Evolutionary conservation across 352 stramenopile genomes (phyloP).

Genomic region (Globisporangium apiculatum): DNA sequence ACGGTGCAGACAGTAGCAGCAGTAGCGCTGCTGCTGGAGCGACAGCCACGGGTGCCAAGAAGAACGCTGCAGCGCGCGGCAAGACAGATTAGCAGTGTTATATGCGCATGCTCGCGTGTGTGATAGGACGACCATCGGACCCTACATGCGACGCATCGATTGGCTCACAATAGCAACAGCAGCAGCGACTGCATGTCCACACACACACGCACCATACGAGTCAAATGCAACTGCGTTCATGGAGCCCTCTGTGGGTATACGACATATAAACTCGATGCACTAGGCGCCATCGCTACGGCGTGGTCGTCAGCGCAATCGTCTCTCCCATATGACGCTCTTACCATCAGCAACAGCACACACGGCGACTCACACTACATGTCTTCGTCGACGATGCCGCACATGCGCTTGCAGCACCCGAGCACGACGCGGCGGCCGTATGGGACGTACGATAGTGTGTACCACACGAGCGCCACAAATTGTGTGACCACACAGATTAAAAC

Average conservation of each 20-base stretch:
- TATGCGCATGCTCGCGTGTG: neutral
- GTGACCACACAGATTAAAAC: constrained; percentile 69
- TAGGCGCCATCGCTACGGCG: too few species aligned
- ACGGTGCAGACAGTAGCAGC: constrained; percentile 9
- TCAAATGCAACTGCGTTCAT: too few species aligned
- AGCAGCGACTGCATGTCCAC: too few species aligned
- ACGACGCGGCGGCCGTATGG: constrained; percentile 77
- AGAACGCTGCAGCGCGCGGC: constrained; percentile 16
- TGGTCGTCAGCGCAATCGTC: too few species aligned
- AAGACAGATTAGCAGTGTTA: constrained; percentile 46
- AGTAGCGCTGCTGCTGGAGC: neutral
- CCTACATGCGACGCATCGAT: too few species aligned
- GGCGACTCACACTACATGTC: constrained; percentile 19
- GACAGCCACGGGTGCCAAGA: constrained; percentile 2
- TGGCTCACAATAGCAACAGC: too few species aligned
- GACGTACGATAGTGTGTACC: constrained; percentile 87
- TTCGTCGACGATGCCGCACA: constrained; percentile 40
- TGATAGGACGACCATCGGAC: too few species aligned
- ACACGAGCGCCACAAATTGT: constrained; percentile 75
- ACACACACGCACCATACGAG: too few species aligned
- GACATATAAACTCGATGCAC: too few species aligned
- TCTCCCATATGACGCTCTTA: too few species aligned
- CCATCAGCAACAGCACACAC: too few species aligned
- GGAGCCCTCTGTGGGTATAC: too few species aligned
- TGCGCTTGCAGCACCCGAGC: constrained; percentile 57